phyloP scores from a whole-genome alignment of 2,329 filamentous ascomycete genomes.

The Cryphonectria nitschkei region DNA sequence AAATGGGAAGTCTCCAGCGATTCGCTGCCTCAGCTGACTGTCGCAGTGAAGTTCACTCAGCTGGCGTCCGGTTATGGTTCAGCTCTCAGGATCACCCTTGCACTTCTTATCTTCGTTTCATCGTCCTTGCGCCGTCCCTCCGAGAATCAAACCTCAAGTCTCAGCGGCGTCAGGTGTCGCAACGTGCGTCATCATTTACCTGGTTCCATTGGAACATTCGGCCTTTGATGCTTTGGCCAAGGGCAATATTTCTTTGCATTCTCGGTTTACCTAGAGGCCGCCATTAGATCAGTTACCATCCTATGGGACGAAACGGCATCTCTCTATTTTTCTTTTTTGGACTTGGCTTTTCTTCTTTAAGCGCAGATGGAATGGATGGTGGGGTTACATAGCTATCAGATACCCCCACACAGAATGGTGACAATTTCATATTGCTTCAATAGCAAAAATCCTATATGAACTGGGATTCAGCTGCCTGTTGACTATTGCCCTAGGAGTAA shows the following conservation, averaged over 20 bases:
- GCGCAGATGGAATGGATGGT: not conserved
- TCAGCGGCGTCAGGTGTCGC: not conserved
- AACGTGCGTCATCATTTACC: not conserved
- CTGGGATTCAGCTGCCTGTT: not conserved
- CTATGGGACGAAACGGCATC: slow-evolving; percentile 1
- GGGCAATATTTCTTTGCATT: slow-evolving; percentile 1
- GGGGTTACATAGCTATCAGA: slow-evolving; percentile 15
- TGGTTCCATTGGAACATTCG: slow-evolving; percentile 3
- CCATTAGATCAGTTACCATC: not conserved
- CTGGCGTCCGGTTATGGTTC: not conserved
- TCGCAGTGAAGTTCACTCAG: not conserved
- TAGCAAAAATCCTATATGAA: rapidly evolving
- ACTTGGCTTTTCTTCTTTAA: slow-evolving; percentile 13
- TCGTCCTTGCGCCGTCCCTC: not conserved
- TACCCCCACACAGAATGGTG: not conserved
- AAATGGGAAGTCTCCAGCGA: not conserved
- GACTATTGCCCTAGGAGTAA: not conserved
- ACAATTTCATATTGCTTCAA: not conserved
- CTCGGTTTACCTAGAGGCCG: slow-evolving; percentile 1
- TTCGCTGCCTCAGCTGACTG: not conserved
- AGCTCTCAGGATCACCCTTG: slow-evolving; percentile 1
- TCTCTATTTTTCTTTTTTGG: not conserved
- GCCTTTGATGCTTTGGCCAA: not conserved
- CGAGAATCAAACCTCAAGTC: not conserved
- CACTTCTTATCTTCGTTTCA: not conserved